These are phyloP conservation scores for Wickerhamomyces rabaulensis DNA, from an alignment of 805 yeast genomes.

Conservation along the genomic window DNA sequence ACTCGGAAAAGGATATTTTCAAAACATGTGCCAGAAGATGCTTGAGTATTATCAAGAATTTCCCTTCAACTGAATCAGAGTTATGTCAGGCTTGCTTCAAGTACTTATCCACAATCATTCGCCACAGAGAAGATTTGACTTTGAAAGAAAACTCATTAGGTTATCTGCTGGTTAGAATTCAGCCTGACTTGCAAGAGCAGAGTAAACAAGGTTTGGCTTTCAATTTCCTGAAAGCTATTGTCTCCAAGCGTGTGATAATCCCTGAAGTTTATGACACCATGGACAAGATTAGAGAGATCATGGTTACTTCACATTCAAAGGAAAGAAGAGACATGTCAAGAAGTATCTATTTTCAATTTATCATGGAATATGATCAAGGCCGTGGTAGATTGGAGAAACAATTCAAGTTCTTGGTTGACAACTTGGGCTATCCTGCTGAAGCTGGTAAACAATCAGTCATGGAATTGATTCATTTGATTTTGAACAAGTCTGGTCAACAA, in stretches of 20 bases:
- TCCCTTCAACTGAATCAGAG: conserved; percentile 74
- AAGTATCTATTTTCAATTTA: conserved; percentile 73
- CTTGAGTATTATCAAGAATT: conserved; percentile 60
- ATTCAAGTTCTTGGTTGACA: conserved; percentile 72
- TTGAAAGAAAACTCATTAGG: conserved; percentile 69
- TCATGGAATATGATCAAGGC: conserved; percentile 95
- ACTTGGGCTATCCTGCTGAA: conserved; percentile 78
- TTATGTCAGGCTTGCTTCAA: conserved; percentile 75
- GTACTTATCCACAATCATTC: conserved; percentile 64
- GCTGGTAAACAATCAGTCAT: conserved; percentile 85
- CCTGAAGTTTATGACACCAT: conserved; percentile 89
- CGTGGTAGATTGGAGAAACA: conserved; percentile 78
- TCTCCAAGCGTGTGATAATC: conserved; percentile 64
- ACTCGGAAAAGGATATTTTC: conserved; percentile 44
- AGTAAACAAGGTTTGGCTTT: conserved; percentile 84
- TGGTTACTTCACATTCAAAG: conserved; percentile 84
- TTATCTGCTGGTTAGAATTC: conserved; percentile 63
- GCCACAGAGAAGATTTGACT: conserved; percentile 60
- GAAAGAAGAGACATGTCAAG: conserved; percentile 83
- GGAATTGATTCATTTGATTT: conserved; percentile 73
- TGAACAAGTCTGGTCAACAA: conserved; percentile 58
- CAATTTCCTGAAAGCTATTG: conserved; percentile 73
- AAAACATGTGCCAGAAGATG: conserved; percentile 56
- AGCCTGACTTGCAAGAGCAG: conserved; percentile 89
- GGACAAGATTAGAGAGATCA: conserved; percentile 72